These are phyloP conservation scores for Coffea canephora DNA, from an alignment of 257 asterid genomes.

Conservation along the genomic window DNA sequence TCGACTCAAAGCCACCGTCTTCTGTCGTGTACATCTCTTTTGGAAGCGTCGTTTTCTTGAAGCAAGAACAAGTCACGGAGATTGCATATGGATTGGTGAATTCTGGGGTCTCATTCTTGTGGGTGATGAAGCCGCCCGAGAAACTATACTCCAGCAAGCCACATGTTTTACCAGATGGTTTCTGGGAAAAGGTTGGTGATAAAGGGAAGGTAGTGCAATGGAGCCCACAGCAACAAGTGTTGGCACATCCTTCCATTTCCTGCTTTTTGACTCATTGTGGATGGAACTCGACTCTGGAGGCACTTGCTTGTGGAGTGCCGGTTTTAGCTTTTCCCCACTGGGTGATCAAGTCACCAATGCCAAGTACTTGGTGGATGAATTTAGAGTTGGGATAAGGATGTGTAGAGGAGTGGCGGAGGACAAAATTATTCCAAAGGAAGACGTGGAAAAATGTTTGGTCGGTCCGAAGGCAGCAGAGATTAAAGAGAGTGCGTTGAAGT, in stretches of 20 bases:
- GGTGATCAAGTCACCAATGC: slow-evolving; percentile 93
- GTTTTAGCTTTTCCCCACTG: slow-evolving; percentile 73
- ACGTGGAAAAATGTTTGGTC: slow-evolving; percentile 51
- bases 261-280: slow-evolving; percentile 88
- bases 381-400: slow-evolving; percentile 57
- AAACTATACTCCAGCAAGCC: slow-evolving; percentile 8
- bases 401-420: slow-evolving; percentile 64
- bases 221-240: slow-evolving; percentile 73
- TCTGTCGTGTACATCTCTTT: slow-evolving; percentile 78
- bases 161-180: slow-evolving; percentile 48
- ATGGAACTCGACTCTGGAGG: slow-evolving; percentile 86
- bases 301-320: slow-evolving; percentile 70
- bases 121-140: slow-evolving; percentile 60
- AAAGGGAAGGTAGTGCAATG: slow-evolving; percentile 60
- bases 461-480: slow-evolving; percentile 54
- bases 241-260: slow-evolving; percentile 64
- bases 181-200: slow-evolving; percentile 51
- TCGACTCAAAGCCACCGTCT: slow-evolving; percentile 45
- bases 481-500: slow-evolving; percentile 47
- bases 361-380: slow-evolving; percentile 69
- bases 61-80: slow-evolving; percentile 66
- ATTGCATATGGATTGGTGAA: slow-evolving; percentile 54
- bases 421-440: slow-evolving; percentile 43
- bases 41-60: slow-evolving; percentile 58
- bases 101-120: slow-evolving; percentile 51